Conservation (phyloP, 106 monocot species). For the Dioscorea dumetorum region DNA sequence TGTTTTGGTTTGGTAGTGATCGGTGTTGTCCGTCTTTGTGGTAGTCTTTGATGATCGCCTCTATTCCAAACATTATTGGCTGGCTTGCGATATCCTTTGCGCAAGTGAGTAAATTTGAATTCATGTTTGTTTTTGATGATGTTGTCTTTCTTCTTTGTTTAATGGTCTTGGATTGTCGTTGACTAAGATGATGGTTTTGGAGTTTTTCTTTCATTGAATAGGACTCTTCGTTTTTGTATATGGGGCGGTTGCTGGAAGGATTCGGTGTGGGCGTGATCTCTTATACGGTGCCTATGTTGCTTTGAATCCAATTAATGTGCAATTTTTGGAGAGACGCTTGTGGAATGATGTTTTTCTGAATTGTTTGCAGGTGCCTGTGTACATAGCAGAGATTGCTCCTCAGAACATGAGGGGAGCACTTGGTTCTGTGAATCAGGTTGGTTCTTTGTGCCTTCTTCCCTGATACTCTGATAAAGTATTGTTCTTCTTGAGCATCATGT, state of each 20-base stretch:
- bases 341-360: not conserved
- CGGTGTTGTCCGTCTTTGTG: not conserved
- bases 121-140: not conserved
- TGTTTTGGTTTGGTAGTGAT: not conserved
- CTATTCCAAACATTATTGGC: slow-evolving; percentile 85
- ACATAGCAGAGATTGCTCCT: slow-evolving; percentile 94
- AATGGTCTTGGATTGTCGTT: not conserved
- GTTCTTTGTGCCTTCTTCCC: not conserved
- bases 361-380: slow-evolving; percentile 65
- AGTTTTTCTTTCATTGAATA: slow-evolving; percentile 8
- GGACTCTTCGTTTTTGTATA: slow-evolving; percentile 90
- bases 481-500: not conserved
- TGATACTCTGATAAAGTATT: not conserved
- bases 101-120: slow-evolving; percentile 27
- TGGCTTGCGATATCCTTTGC: slow-evolving; percentile 95
- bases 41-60: slow-evolving; percentile 91
- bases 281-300: slow-evolving; percentile 39
- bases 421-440: slow-evolving; percentile 87
- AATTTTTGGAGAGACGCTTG: not conserved
- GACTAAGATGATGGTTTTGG: not conserved
- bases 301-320: not conserved
- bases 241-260: slow-evolving; percentile 88
- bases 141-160: not conserved
- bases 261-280: slow-evolving; percentile 93
- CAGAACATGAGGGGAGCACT: slow-evolving; percentile 94